Base-by-base conservation (phyloP, 1,139 yeast genomes). In the Geotrichum bryndzae region DNA sequence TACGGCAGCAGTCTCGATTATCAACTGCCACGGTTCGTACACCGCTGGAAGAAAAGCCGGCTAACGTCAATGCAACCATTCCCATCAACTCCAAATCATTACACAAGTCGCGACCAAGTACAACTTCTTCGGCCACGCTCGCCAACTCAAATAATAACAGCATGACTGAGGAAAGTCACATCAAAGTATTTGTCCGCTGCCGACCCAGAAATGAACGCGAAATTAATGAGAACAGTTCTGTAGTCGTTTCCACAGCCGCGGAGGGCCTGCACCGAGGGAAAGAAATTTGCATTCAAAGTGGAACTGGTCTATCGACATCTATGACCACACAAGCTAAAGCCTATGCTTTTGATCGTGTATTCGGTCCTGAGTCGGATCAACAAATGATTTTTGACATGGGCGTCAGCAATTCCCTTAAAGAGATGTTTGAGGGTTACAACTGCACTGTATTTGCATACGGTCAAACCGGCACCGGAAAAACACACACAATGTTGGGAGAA, bases 401-500 rank as follows among this genome's bases (percentile, higher is more conserved):
- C 13, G 90, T 87, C 0, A 70, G 78, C 33, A 87, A 88, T 51
- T 78, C 83, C 58, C 79, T 87, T 51, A 76, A 78, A 38, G 91
- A 87, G 66, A 82, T 85, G 72, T 67, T 85, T 58, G 74, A 76
- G 56, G 90, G 90, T 11, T 68, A 70, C 69, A 72, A 71, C 59
- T 90, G 91, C 62, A 88, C 97, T 0, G 81, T 90, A 3, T 81
- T 90, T 69, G 96, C 96, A 0, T 90, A 90, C 72, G 96, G 96
- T 7, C 96, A 90, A 74, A 90, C 96, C 0, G 96, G 96, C 8
- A 87, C 96, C 0, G 96, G 96, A 1, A 89, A 89, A 69, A 89
- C 97, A 0, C 56, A 86, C 69, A 90, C 96, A 2, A 90, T 90
- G 60, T 29, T 54, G n/a, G 62, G 58, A 29, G 46, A 55, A 22